Percentiles rank a stretch among this genome's conserved stretches.
Conservation (phyloP, 2,329 filamentous ascomycete species). For the Colletotrichum chrysophilum region DNA sequence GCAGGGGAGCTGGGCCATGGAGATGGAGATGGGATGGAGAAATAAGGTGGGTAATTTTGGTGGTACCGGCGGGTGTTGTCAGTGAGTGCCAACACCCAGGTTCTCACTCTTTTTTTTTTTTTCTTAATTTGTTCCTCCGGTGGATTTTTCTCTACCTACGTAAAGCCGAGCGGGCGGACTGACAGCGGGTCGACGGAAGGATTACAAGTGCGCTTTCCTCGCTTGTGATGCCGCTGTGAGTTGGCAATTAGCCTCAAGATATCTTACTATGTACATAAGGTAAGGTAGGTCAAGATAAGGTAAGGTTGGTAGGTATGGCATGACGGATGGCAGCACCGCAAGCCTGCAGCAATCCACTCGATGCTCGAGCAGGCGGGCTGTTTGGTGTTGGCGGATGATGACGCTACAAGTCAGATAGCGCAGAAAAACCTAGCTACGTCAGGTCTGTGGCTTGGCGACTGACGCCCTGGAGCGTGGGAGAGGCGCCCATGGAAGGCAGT, state of each 20-base stretch:
- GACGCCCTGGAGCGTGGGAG: background rate
- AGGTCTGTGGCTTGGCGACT: background rate
- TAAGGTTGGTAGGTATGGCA: background rate
- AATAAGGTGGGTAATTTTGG: background rate
- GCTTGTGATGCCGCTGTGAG: background rate
- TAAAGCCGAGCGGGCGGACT: background rate
- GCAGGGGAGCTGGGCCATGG: background rate
- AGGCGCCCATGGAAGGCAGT: background rate
- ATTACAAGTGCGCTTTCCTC: background rate
- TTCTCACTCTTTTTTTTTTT: background rate
- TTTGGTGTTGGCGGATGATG: background rate
- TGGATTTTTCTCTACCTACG: background rate
- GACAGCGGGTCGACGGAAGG: background rate
- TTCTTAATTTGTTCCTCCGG: background rate
- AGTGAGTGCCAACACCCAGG: background rate
- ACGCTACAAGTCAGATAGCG: background rate
- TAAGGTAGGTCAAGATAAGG: background rate
- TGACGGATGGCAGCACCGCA: background rate
- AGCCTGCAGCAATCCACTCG: background rate
- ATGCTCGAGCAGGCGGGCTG: background rate
- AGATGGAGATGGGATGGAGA: background rate
- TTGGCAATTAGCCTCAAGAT: background rate
- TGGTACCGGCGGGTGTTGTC: background rate
- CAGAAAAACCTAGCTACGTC: conserved; percentile 6
- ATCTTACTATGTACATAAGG: background rate